phyloP scores from a whole-genome alignment of 331 rosid genomes.

The Stylosanthes scabra region DNA sequence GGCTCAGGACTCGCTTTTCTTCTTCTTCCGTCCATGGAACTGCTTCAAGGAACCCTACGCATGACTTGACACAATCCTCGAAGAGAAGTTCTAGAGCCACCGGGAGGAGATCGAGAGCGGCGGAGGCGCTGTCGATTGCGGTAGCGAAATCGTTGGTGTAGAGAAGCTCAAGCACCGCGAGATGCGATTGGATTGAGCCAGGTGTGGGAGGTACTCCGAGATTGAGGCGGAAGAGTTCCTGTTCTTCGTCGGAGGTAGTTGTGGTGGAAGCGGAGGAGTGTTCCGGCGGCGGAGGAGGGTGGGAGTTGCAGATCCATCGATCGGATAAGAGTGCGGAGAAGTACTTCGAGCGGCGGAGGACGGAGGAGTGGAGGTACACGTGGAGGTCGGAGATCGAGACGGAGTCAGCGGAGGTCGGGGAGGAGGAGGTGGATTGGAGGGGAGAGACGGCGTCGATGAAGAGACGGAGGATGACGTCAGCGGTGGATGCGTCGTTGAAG shows the following conservation, averaged over 20 bases:
- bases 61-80: constrained; percentile 81
- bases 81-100: constrained; percentile 79
- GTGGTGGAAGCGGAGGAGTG: constrained; percentile 1
- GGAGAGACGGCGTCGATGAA: constrained; percentile 51
- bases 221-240: constrained; percentile 43
- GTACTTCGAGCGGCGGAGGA: constrained; percentile 80
- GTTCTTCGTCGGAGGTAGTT: background rate
- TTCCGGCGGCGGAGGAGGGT: background rate
- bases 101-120: constrained; percentile 78
- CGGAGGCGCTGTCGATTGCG: constrained; percentile 49
- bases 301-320: constrained; percentile 62
- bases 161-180: constrained; percentile 69
- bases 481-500: constrained; percentile 70
- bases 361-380: constrained; percentile 71
- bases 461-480: constrained; percentile 77
- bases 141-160: constrained; percentile 61
- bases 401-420: constrained; percentile 32
- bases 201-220: constrained; percentile 59
- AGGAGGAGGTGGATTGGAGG: constrained; percentile 40
- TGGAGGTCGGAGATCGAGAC: constrained; percentile 52
- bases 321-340: constrained; percentile 84
- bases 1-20: constrained; percentile 60
- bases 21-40: constrained; percentile 97
- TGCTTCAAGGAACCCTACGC: constrained; percentile 79
- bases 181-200: constrained; percentile 56